Conservation (phyloP, 2,329 filamentous ascomycete species). For the Talaromyces atroroseus region DNA sequence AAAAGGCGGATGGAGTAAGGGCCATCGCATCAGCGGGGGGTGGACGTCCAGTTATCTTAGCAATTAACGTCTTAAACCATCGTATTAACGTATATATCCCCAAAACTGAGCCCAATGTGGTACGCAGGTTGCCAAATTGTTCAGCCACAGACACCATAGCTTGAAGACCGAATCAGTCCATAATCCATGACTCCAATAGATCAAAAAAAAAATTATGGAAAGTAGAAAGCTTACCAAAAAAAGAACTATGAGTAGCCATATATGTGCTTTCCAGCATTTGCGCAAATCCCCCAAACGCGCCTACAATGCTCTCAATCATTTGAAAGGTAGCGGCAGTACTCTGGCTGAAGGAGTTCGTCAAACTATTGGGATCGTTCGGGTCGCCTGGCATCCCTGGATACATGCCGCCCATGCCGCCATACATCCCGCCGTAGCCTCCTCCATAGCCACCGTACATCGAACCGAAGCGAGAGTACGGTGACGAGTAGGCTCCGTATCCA, state of each 20-base stretch:
- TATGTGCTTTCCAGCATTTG: slow-evolving; percentile 99
- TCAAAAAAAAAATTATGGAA: background rate
- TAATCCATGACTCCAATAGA: slow-evolving; percentile 7
- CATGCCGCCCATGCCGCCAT: slow-evolving; percentile 29
- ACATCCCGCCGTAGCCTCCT: slow-evolving; percentile 48
- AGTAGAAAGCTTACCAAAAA: slow-evolving; percentile 69
- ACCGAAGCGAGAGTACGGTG: slow-evolving; percentile 28
- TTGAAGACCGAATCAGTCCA: slow-evolving; percentile 33
- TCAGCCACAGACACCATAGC: slow-evolving; percentile 98
- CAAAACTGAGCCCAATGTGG: slow-evolving; percentile 86
- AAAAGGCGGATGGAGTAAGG: slow-evolving; percentile 86
- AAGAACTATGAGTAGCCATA: slow-evolving; percentile 98
- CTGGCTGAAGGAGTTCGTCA: slow-evolving; percentile 93
- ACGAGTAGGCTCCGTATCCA: slow-evolving; percentile 47
- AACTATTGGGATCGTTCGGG: slow-evolving; percentile 83
- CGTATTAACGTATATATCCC: slow-evolving; percentile 95
- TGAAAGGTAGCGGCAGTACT: slow-evolving; percentile 96
- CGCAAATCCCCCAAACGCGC: slow-evolving; percentile 92
- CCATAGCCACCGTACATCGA: slow-evolving; percentile 47
- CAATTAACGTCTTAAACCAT: slow-evolving; percentile 86
- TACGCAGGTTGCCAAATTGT: slow-evolving; percentile 88
- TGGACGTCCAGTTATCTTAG: slow-evolving; percentile 87
- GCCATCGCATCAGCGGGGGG: slow-evolving; percentile 80
- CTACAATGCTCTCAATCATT: slow-evolving; percentile 95
- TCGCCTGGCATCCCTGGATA: slow-evolving; percentile 49